Conservation (phyloP, 352 stramenopile species). For the Nothophytophthora sp. region DNA sequence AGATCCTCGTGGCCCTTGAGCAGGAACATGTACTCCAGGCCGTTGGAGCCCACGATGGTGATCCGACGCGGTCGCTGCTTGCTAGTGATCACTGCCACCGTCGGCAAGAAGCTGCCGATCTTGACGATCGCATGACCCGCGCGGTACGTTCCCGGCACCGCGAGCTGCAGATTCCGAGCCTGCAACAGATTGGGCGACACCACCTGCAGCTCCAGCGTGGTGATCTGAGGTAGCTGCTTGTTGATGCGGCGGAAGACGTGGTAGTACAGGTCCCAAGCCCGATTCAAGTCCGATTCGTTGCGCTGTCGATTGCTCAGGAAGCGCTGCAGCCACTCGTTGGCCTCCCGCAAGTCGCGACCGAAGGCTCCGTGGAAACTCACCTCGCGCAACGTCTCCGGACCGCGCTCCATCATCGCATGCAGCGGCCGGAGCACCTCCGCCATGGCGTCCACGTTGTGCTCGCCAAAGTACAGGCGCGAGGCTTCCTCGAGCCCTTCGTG, state of each 20-base stretch:
- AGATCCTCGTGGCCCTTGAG: slow-evolving; percentile 99
- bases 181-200: slow-evolving; percentile 96
- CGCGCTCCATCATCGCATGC: slow-evolving; percentile 92
- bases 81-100: slow-evolving; percentile 97
- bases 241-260: slow-evolving; percentile 95
- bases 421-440: slow-evolving; percentile 95
- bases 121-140: slow-evolving; percentile 81
- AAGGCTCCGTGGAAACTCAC: slow-evolving; percentile 91
- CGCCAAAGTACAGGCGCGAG: slow-evolving; percentile 97
- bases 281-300: slow-evolving; percentile 89
- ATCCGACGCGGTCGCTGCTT: slow-evolving; percentile 99
- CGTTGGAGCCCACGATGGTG: slow-evolving; percentile 97
- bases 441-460: slow-evolving; percentile 97
- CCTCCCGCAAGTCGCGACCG: slow-evolving; percentile 90
- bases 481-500: slow-evolving; percentile 98
- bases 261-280: slow-evolving; percentile 99
- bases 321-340: slow-evolving; percentile 89
- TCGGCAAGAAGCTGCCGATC: slow-evolving; percentile 94
- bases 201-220: slow-evolving; percentile 96
- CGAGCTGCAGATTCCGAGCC: slow-evolving; percentile 95
- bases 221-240: slow-evolving; percentile 95
- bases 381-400: slow-evolving; percentile 88
- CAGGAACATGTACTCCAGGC: slow-evolving; percentile 99
- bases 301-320: too few relatives aligned
- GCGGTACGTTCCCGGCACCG: slow-evolving; percentile 94